Base-by-base conservation (phyloP, 1,284 basidiomycete genomes). In the Marasmius fiardii region DNA sequence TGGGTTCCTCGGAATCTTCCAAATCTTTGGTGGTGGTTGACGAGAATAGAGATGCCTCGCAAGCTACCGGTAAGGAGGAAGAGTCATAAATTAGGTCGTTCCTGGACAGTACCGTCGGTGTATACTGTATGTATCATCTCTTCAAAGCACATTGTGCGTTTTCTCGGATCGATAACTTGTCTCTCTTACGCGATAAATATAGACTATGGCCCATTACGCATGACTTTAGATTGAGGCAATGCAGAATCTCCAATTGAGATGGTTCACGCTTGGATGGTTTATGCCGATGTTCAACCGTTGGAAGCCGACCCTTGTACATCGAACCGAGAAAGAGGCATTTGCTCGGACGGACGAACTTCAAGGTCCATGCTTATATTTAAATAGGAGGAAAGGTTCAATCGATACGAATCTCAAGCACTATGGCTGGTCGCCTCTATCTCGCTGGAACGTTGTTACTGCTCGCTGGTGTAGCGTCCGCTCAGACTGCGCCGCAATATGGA, bases 281-380 rank as follows among this genome's bases (percentile, higher is more conserved):
- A 41, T 20, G 28, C 51, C n/a, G 24, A 51, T n/a, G 23, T 52
- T 52, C 24, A 20, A 18, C 33, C 35, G 34, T 34, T 14, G 3
- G 33, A 37, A 39, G 24, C 37, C 31, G 3, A 12, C 21, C 14
- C 41, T 49, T 51, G 51, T 34, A 55, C 55, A 51, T 49, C 51
- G 55, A 41, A 53, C 71, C 70, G 71, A 73, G 55, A 63, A 65
- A 71, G 67, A 61, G 71, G 68, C 70, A 64, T 56, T 67, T 72
- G 67, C 63, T 73, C 71, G 71, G 71, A 49, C 28, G 20, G 49
- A 23, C 43, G 44, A 57, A 12, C 21, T 5, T 31, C 43, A 5
- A 16, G n/a, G n/a, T n/a, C n/a, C n/a, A n/a, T n/a, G n/a, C n/a
- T 48, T 23, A n/a, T 41, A n/a, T 41, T 23, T 28, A 43, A 43